Base-by-base conservation (phyloP, 2,329 filamentous ascomycete genomes). In the Annulohypoxylon truncatum region DNA sequence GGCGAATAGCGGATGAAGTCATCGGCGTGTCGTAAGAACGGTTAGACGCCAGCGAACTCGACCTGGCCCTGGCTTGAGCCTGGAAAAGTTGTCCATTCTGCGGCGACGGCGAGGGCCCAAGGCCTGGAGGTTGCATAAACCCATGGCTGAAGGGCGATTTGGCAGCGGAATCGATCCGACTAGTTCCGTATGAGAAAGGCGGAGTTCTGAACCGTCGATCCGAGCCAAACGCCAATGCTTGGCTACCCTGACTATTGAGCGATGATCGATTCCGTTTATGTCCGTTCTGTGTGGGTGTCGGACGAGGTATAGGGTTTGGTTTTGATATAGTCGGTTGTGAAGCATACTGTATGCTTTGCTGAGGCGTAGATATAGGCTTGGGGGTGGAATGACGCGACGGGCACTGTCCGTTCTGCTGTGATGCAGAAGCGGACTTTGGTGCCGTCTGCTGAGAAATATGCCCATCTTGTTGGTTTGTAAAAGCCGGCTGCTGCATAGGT, bases 1-100 rank as follows among this genome's bases (percentile, higher is more conserved):
- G 76, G 71, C 79, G 76, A 69, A 80, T 78, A 7, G 73, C 75
- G 12, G 76, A 76, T 9, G 76, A 76, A 2, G 76, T 78, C 76
- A 78, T 78, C 4, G 76, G 76, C n/a, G 72, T 74, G 47, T 75
- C 75, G 20, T 75, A 73, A 4, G 76, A 77, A 48, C 74, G 72
- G 51, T 74, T 76, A 42, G 76, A 78, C 58, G 73, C 75, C 18
- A 74, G 59, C 10, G 76, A 78, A 53, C 71, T 72, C 31, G 76
- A 78, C 48, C 76, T 69, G 55, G 73, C 75, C 57, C 75, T 71
- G 2, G 76, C 76, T 63, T 78, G 76, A 40, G 75, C 74, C 54
- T 78, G 75, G 67, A 78, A 78, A 15, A 75, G 65, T 55, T 75
- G 73, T 15, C 75, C 75, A 61, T 78, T 78, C 59, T 77, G 75